Evolutionary conservation across 768 basidiomycete genomes (phyloP).

Genomic region (Cytidiella melzeri): DNA sequence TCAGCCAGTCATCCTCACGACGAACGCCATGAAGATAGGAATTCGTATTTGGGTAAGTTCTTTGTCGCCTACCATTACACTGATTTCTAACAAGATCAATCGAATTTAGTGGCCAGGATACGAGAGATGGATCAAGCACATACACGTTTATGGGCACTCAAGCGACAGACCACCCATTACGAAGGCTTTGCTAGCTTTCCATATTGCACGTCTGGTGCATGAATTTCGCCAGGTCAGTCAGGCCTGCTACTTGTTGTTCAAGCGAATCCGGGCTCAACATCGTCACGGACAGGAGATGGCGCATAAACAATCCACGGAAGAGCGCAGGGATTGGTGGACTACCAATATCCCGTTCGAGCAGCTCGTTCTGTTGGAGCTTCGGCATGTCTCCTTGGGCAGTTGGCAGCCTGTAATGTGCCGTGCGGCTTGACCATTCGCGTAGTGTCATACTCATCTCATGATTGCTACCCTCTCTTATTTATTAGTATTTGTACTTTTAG

Average conservation of each 20-base stretch:
- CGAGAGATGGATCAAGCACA: constrained; percentile 2
- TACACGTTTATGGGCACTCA: neutral
- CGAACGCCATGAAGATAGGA: neutral
- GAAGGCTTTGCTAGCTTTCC: neutral
- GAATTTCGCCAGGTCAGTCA: neutral
- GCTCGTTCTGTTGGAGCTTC: constrained; percentile 1
- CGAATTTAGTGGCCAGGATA: constrained; percentile 11
- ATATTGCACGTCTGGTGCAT: neutral
- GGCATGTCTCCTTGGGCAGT: constrained; percentile 1
- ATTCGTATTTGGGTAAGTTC: constrained; percentile 7
- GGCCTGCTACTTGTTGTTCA: neutral
- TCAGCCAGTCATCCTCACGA: neutral
- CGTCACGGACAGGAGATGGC: neutral
- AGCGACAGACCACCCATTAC: neutral
- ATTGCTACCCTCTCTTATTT: too few species aligned
- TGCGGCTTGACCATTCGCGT: too few species aligned
- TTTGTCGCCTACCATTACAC: neutral
- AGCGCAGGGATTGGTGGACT: neutral
- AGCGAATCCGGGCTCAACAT: neutral
- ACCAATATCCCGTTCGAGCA: neutral
- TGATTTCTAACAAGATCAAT: neutral
- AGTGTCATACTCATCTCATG: too few species aligned
- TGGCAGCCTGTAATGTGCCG: constrained; percentile 5
- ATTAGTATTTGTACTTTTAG: too few species aligned
- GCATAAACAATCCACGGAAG: neutral